Base-by-base conservation (phyloP, 2,329 filamentous ascomycete genomes). In the Dichotomopilus funicola region DNA sequence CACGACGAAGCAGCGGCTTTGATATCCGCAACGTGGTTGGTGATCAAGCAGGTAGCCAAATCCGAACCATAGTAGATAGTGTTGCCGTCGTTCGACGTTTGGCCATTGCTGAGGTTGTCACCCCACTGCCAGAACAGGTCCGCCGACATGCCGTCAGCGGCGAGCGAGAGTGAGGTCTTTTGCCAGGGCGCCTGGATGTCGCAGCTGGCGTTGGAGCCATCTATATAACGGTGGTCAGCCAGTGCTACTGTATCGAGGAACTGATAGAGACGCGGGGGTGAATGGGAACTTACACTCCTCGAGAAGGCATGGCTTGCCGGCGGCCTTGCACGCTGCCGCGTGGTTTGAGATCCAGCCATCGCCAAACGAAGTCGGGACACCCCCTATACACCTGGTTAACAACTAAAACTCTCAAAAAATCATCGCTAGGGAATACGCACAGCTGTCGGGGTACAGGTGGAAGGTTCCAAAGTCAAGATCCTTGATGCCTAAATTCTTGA, bases 381-480 rank as follows among this genome's bases (percentile, higher is more conserved):
- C 64, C 70, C 66, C 66, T 64, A 31, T 12, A n/a, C 4, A 3
- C 12, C 48, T 31, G n/a, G n/a, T 27, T 13, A n/a, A 11, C 5
- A 8, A 27, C 4, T 7, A 8, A 9, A 33, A 19, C 7, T 3
- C 5, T 8, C 31, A 13, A 13, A 27, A 38, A 7, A 31, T 12
- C n/a, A 19, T 13, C 35, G 12, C 34, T 12, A 42, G 31, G 4
- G 10, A 10, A 13, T 31, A 63, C 66, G 31, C 51, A 68, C 70
- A 73, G 36, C 62, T 65, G 48, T 65, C 63, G 0, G 71, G 71
- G 50, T 73, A 73, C 56, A 73, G 62, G 49, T 73, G 72, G 54
- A 73, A 70, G 0, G 69, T 71, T 1, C 67, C 80, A 63, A 81
- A 82, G 59, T 81, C 78, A 10, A 65, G 49, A n/a, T 64, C 53